Conservation (phyloP, 2,329 filamentous ascomycete species). For the Leptographium flavum region DNA sequence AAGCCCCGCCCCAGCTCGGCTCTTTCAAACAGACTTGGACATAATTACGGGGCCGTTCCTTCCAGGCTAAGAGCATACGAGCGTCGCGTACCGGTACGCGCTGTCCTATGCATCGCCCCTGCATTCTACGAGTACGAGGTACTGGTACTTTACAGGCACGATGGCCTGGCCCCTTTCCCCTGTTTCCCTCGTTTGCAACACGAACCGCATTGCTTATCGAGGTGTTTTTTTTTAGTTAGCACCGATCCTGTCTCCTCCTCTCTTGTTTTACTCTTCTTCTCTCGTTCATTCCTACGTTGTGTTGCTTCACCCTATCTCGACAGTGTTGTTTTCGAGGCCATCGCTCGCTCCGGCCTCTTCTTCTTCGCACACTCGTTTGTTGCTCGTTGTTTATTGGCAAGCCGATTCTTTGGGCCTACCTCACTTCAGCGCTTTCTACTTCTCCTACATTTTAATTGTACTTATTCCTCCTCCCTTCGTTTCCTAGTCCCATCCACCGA, state of each 20-base stretch:
- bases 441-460: not conserved
- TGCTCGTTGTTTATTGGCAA: not conserved
- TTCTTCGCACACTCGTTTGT: not conserved
- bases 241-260: not conserved
- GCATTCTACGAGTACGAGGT: not conserved
- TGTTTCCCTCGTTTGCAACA: not conserved
- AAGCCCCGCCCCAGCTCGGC: not conserved
- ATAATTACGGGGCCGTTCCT: not conserved
- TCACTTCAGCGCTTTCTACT: not conserved
- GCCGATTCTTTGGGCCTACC: not conserved
- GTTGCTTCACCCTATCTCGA: not conserved
- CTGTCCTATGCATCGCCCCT: too few species aligned
- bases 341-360: not conserved
- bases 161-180: not conserved
- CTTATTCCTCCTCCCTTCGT: not conserved
- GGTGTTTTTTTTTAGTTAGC: not conserved
- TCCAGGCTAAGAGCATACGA: too few species aligned
- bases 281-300: not conserved
- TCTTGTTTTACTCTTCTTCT: not conserved
- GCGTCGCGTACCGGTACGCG: not conserved
- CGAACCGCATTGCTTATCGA: not conserved
- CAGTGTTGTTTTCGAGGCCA: not conserved
- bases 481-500: not conserved
- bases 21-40: not conserved
- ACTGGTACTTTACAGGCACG: not conserved